A percentile compares a stretch with the other conserved stretches of the same genome.
Conservation (phyloP, 2,329 filamentous ascomycete species). For the Blastomyces parvus region DNA sequence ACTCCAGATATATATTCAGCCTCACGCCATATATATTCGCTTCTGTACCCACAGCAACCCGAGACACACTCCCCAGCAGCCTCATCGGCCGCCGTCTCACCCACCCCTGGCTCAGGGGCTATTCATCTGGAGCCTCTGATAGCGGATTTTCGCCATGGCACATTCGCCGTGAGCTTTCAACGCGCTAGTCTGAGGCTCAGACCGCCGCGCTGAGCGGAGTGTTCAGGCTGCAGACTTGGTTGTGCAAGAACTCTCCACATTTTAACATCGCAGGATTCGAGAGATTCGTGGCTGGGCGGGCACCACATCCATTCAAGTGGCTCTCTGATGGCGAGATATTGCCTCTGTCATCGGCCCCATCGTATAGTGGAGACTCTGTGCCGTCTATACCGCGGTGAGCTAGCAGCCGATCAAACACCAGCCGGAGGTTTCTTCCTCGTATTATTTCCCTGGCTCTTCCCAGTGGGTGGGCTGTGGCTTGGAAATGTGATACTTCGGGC, state of each 20-base stretch:
- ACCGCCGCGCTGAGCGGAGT: not conserved
- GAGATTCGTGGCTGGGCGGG: too few relatives aligned
- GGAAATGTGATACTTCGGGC: not conserved
- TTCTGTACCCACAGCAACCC: not conserved
- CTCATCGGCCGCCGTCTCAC: not conserved
- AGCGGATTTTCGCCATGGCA: not conserved
- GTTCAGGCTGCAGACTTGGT: too few relatives aligned
- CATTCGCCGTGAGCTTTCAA: not conserved
- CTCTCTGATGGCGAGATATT: too few relatives aligned
- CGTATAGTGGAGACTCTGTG: not conserved
- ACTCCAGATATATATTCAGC: not conserved
- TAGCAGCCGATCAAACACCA: not conserved
- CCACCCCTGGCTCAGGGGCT: not conserved
- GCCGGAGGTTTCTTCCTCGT: not conserved
- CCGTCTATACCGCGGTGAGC: not conserved
- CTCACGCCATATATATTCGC: not conserved
- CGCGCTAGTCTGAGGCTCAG: not conserved
- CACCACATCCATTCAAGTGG: too few relatives aligned
- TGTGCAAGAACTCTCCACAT: too few relatives aligned
- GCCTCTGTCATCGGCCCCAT: not conserved
- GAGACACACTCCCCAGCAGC: not conserved
- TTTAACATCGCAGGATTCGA: too few relatives aligned
- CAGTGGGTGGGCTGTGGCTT: not conserved
- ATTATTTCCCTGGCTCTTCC: not conserved
- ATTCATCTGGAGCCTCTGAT: not conserved